phyloP scores from a whole-genome alignment of 768 basidiomycete species.

The Lanmaoa rubissima region DNA sequence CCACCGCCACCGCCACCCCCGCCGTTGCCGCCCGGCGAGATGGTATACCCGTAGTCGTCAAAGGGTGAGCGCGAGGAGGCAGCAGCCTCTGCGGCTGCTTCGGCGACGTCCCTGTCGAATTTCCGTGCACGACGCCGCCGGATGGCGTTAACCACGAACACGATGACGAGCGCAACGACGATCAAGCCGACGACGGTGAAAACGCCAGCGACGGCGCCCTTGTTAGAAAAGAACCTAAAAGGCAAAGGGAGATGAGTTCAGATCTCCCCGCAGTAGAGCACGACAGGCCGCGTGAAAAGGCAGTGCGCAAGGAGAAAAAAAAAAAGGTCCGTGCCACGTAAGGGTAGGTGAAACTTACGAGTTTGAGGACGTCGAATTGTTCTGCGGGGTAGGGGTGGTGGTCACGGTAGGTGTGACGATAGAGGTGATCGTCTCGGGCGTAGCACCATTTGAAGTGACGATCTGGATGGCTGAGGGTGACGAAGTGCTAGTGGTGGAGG shows the following conservation, averaged over 20 bases:
- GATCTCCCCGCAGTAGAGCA: neutral
- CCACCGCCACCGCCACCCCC: slow-evolving; percentile 21
- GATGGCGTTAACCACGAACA: slow-evolving; percentile 47
- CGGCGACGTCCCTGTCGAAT: slow-evolving; percentile 73
- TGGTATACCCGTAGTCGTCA: slow-evolving; percentile 42
- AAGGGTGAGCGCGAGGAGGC: slow-evolving; percentile 50
- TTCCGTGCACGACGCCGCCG: slow-evolving; percentile 62
- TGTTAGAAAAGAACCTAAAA: slow-evolving; percentile 68
- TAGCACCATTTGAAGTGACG: slow-evolving; percentile 9
- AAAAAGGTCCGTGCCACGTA: neutral
- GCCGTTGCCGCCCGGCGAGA: slow-evolving; percentile 18
- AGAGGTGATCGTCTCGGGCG: slow-evolving; percentile 5
- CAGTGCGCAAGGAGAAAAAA: too few relatives aligned
- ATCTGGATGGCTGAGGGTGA: neutral
- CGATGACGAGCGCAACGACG: slow-evolving; percentile 48
- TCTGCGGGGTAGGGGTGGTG: neutral
- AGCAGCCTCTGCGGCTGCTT: slow-evolving; percentile 64
- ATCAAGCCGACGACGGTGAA: slow-evolving; percentile 72
- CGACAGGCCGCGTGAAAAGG: neutral
- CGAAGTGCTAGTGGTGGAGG: neutral
- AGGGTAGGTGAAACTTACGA: slow-evolving; percentile 23
- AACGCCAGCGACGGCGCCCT: slow-evolving; percentile 66
- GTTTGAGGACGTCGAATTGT: slow-evolving; percentile 7
- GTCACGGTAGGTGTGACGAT: neutral
- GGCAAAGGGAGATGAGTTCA: slow-evolving; percentile 1